Evolutionary conservation across 2,329 filamentous ascomycete genomes (phyloP).

Genomic region (Xylaria sp.): DNA sequence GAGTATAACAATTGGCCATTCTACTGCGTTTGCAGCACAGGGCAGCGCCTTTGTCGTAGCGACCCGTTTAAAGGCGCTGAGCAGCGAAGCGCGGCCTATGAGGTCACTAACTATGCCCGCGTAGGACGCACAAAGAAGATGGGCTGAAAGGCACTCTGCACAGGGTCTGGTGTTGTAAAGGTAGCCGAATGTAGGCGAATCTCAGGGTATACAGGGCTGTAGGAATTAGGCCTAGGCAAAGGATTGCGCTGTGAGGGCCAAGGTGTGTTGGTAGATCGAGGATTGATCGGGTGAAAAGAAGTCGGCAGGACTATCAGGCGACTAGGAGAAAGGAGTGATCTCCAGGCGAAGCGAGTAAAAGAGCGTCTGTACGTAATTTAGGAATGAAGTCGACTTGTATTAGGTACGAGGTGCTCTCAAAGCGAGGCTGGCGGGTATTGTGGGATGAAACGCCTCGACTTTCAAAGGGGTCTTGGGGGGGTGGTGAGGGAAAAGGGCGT

Average conservation of each 20-base stretch:
- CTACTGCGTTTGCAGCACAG: conserved; percentile 9
- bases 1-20: conserved; percentile 11
- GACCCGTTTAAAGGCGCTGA: not conserved
- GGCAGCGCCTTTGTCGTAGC: not conserved
- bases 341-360: conserved; percentile 6
- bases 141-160: not conserved
- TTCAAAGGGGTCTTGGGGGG: conserved; percentile 8
- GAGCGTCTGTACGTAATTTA: conserved; percentile 13
- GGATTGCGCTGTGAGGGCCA: not conserved
- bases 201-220: not conserved
- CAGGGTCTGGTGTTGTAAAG: not conserved
- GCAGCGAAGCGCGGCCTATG: not conserved
- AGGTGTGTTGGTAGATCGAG: conserved; percentile 8
- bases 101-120: not conserved
- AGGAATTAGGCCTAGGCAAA: not conserved
- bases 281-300: conserved; percentile 12
- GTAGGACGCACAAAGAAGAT: not conserved
- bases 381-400: conserved; percentile 11
- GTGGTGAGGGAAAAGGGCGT: conserved; percentile 8
- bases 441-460: conserved; percentile 17
- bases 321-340: conserved; percentile 21
- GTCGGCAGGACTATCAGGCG: conserved; percentile 12
- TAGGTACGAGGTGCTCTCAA: conserved; percentile 1
- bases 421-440: not conserved
- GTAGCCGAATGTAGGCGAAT: not conserved